Conservation (phyloP, 129 eudicot species). For the Tanacetum coccineum region DNA sequence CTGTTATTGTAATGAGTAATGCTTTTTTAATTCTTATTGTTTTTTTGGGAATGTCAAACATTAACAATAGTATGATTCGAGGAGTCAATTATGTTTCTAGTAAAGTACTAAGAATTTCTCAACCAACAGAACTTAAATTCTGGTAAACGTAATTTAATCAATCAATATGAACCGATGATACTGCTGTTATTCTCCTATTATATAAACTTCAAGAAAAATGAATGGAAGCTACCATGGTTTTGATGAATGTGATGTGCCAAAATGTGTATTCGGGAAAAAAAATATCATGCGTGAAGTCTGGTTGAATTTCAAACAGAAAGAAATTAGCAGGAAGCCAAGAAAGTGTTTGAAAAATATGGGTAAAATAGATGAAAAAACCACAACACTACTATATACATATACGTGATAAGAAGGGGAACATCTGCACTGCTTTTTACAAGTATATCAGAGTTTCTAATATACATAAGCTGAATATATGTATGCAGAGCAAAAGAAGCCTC, state of each 20-base stretch:
- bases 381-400: background rate
- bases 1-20: background rate
- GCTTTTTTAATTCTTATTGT: background rate
- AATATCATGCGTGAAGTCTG: no score
- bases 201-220: background rate
- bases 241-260: background rate
- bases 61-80: background rate
- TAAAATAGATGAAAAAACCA: background rate
- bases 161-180: no score
- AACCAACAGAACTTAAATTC: background rate
- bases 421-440: no score
- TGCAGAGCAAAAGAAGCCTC: no score
- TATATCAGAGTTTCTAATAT: no score
- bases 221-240: background rate
- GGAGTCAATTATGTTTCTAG: background rate
- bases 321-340: slow-evolving; percentile 3
- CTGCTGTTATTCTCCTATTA: no score
- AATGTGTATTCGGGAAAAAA: no score
- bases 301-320: no score
- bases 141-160: no score
- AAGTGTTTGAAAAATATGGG: background rate
- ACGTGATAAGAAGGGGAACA: no score
- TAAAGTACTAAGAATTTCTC: background rate
- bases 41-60: background rate
- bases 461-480: no score